Conservation (phyloP, 2,329 filamentous ascomycete genomes). For the Sporothrix pallida region DNA sequence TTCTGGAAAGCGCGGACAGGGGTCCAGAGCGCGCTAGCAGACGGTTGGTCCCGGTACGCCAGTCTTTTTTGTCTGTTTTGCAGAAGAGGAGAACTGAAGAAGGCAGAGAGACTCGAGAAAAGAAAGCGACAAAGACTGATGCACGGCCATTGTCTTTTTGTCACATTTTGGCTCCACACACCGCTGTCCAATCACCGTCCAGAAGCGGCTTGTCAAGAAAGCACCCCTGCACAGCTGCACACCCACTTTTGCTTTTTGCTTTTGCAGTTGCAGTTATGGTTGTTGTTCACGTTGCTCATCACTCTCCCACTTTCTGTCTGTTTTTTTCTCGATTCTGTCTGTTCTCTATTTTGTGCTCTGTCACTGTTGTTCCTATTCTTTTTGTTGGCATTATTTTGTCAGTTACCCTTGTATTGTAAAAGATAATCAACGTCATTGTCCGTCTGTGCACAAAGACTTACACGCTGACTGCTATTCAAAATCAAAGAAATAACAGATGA, state of each 20-base stretch:
- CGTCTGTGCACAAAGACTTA: not conserved
- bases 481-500: not conserved
- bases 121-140: not conserved
- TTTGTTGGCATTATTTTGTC: not conserved
- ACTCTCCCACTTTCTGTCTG: not conserved
- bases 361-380: not conserved
- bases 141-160: conserved; percentile 45
- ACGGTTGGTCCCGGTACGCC: conserved; percentile 50
- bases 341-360: conserved; percentile 8
- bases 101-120: not conserved
- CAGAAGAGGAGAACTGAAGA: conserved; percentile 46
- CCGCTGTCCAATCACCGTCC: conserved; percentile 44
- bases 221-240: conserved; percentile 25
- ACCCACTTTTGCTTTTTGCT: conserved; percentile 9
- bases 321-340: not conserved
- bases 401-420: not conserved
- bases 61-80: conserved; percentile 46
- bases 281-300: not conserved
- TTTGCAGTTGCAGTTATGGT: not conserved
- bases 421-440: not conserved
- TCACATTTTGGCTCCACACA: conserved; percentile 48
- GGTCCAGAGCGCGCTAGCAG: conserved; percentile 35
- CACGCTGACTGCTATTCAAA: not conserved
- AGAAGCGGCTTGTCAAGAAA: conserved; percentile 25
- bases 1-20: conserved; percentile 10